These are phyloP conservation scores for Petunia hybrid DNA, from an alignment of 305 asterid species.

Conservation along the genomic window DNA sequence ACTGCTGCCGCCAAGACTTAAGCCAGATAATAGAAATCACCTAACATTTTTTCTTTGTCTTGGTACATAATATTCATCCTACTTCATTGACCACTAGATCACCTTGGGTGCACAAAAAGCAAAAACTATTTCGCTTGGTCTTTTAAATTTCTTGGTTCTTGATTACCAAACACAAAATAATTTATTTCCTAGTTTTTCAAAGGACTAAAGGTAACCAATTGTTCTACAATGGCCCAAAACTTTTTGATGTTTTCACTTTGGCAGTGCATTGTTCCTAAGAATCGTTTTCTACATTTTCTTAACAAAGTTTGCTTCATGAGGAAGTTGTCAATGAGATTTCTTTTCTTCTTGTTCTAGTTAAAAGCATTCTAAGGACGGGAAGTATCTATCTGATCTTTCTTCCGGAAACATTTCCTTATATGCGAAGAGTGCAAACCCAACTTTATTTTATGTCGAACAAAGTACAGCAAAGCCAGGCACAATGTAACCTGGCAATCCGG, in stretches of 20 bases:
- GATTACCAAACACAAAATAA: not conserved
- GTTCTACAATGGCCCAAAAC: not conserved
- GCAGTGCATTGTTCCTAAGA: not conserved
- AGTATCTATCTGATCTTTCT: not conserved
- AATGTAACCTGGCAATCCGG: not conserved
- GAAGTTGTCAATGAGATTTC: not conserved
- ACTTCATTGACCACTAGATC: no score
- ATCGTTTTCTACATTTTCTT: no score
- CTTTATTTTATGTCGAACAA: not conserved
- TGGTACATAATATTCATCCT: no score
- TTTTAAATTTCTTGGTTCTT: not conserved
- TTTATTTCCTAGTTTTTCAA: not conserved
- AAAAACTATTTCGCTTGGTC: not conserved
- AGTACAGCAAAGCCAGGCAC: conserved; percentile 4
- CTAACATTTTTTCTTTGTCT: no score
- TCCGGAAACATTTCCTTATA: no score
- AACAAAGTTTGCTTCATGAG: not conserved
- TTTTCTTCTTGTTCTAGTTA: not conserved
- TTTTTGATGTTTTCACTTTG: not conserved
- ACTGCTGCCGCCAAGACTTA: no score
- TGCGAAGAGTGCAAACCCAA: not conserved
- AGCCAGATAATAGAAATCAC: no score
- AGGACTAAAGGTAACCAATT: not conserved
- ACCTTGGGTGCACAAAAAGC: no score
- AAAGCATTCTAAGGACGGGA: not conserved